These are phyloP conservation scores for Hypoxylon sp. DNA, from an alignment of 2,329 filamentous ascomycete species.

Conservation along the genomic window DNA sequence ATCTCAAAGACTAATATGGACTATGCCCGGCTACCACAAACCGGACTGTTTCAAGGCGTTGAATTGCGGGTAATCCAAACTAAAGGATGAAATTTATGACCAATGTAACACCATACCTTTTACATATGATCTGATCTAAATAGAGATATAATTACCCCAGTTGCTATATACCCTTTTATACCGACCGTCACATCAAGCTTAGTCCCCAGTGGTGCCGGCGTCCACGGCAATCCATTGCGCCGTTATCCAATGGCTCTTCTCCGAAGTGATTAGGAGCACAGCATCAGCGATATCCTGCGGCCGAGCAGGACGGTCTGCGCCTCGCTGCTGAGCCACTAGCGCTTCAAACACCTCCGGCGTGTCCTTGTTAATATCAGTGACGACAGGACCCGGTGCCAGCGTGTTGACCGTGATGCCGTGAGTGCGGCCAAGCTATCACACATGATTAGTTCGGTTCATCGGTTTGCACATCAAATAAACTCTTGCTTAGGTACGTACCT, in stretches of 20 bases:
- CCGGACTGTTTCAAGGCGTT: background rate
- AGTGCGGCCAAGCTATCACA: constrained; percentile 43
- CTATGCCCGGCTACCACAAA: background rate
- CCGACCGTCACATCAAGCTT: background rate
- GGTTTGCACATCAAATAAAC: background rate
- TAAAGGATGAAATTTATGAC: background rate
- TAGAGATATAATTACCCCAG: background rate
- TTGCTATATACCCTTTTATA: background rate
- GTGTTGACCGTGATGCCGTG: constrained; percentile 53
- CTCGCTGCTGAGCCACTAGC: constrained; percentile 36
- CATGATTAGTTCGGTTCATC: background rate
- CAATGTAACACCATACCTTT: constrained; percentile 12
- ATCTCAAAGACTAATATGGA: background rate
- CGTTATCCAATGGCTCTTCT: constrained; percentile 54
- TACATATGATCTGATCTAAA: background rate
- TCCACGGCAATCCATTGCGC: constrained; percentile 52
- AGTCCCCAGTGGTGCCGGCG: constrained; percentile 47
- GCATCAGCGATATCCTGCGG: constrained; percentile 52
- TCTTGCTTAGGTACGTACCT: constrained; percentile 51
- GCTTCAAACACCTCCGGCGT: background rate
- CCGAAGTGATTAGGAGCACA: constrained; percentile 49
- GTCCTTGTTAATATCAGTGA: constrained; percentile 44
- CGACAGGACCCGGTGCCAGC: constrained; percentile 50
- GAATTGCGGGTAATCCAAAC: background rate
- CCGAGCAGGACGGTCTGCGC: constrained; percentile 45